Percentiles rank a stretch among this genome's conserved stretches.
Conservation (phyloP, 805 yeast species). For the Yarrowia hollandica region DNA sequence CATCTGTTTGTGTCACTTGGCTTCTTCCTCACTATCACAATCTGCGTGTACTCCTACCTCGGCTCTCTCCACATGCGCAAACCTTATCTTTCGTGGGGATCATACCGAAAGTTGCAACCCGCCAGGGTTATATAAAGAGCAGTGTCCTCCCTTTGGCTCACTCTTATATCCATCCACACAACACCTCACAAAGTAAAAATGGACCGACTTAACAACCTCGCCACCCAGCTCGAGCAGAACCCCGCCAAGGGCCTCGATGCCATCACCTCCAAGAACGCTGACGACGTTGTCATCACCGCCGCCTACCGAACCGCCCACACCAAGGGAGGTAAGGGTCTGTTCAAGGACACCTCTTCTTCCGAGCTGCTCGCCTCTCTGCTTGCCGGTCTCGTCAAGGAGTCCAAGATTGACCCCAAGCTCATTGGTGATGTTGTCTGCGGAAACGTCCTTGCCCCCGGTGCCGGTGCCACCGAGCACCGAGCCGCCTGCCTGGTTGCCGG, state of each 20-base stretch:
- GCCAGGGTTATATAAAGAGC: conserved; percentile 4
- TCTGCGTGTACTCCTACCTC: conserved; percentile 20
- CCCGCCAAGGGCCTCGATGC: conserved; percentile 40
- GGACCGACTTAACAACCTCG: conserved; percentile 41
- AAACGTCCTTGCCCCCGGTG: conserved; percentile 86
- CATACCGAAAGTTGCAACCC: neutral
- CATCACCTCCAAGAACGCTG: conserved; percentile 60
- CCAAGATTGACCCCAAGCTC: conserved; percentile 52
- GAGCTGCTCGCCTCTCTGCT: conserved; percentile 70
- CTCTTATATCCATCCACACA: conserved; percentile 7
- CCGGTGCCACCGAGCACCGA: conserved; percentile 93
- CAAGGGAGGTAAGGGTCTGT: conserved; percentile 82
- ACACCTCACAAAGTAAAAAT: conserved; percentile 32
- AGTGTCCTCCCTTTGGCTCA: neutral
- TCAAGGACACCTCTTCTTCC: conserved; percentile 80
- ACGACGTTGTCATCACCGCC: conserved; percentile 86
- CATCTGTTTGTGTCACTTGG: too few species aligned
- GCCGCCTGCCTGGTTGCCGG: conserved; percentile 93
- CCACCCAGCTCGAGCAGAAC: conserved; percentile 40
- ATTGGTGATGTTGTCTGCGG: conserved; percentile 89
- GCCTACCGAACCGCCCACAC: conserved; percentile 91
- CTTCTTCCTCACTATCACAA: too few species aligned
- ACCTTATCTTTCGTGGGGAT: conserved; percentile 18
- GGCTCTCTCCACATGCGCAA: conserved; percentile 25
- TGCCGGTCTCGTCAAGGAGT: conserved; percentile 56